Evolutionary conservation across 73 alveolate species (phyloP), one percentile per base, ranked within the genome.

Genomic region (Effrenium voratum): DNA sequence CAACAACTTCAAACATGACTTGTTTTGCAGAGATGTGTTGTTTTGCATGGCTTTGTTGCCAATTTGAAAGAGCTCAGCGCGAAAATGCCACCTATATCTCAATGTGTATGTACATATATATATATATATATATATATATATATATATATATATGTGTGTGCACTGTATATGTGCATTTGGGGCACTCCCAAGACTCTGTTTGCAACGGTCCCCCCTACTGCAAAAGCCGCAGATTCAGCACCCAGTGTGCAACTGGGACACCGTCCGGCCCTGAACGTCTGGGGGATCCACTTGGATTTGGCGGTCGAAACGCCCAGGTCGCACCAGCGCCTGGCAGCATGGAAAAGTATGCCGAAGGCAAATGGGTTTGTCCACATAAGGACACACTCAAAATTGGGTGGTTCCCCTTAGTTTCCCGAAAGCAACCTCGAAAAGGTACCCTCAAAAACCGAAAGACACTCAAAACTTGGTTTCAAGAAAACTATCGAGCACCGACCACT

Each of bases 251-350:
- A 72, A 19, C 99, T 99, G 99, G 83, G 99, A 99, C 99, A 99
- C 99, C 66, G 99, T 99, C 81, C 99, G 99, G 40, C 99, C 99
- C 83, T 99, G 93, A 59, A 99, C 99, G 88, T 99, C 99, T 36
- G 99, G 99, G 59, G 99, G 99, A 16, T 99, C 99, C 98, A 99
- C 99, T 85, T 99, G 99, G 40, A 99, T 92, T 0, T 99, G 81
- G 68, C 99, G 93, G 97, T 98, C 99, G 70, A 99, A 99, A 50
- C 99, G 84, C n/a, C 99, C 99, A 28, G 99, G 99, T 41, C 99
- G 93, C 36, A 99, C 91, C 41, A 99, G 98, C 45, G 99, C 99
- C 50, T 99, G 92, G 88, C 99, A 93, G 88, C 99, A 99, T 30
- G 99, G 80, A 50, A 76, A 52, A 19, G 19, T 52, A 19, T 52